phyloP scores from a whole-genome alignment of 2,329 filamentous ascomycete species.

The Colletotrichum sp. region DNA sequence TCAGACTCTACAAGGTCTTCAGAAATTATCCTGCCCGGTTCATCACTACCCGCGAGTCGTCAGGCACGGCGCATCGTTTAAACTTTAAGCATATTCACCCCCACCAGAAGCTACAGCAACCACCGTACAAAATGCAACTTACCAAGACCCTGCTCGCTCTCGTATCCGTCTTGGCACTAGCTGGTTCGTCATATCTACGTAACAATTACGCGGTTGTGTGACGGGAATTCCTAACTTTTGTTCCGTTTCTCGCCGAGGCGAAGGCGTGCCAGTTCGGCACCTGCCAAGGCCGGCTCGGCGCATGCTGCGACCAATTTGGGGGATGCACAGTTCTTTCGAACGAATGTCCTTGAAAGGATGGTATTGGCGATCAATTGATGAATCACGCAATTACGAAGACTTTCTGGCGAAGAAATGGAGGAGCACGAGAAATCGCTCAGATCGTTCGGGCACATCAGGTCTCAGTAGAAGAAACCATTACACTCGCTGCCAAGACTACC shows the following conservation, averaged over 20 bases:
- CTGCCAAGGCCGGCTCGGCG: background rate
- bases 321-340: background rate
- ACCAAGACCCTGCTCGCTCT: background rate
- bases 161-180: background rate
- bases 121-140: background rate
- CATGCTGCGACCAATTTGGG: background rate
- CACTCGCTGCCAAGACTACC: background rate
- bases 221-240: background rate
- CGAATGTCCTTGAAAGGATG: background rate
- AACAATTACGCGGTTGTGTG: background rate
- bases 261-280: background rate
- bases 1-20: background rate
- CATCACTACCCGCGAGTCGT: background rate
- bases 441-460: background rate
- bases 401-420: background rate
- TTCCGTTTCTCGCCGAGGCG: background rate
- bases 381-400: background rate
- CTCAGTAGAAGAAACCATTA: rapidly evolving
- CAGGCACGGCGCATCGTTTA: background rate
- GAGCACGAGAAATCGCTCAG: rapidly evolving
- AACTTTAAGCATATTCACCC: background rate
- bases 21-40: background rate
- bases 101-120: background rate
- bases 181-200: background rate
- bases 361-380: background rate